Percentiles rank a stretch among this genome's conserved stretches.
Evolutionary conservation across 805 yeast species (phyloP).

Genomic region (Candida ovalis): DNA sequence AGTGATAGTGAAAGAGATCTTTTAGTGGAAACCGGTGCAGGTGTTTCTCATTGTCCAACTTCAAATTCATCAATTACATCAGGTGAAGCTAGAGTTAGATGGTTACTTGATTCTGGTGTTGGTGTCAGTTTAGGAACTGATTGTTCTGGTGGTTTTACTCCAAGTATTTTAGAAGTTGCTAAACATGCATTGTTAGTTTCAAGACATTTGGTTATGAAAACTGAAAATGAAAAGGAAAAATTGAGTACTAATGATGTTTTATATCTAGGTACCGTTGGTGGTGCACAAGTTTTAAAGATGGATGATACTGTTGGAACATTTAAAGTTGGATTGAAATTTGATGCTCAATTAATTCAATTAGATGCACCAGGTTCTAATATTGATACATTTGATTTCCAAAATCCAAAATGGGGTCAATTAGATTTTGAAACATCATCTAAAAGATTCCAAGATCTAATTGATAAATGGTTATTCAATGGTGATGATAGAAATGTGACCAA

Average conservation of each 20-base stretch:
- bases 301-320: conserved; percentile 63
- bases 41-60: conserved; percentile 91
- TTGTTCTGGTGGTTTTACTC: conserved; percentile 72
- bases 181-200: conserved; percentile 71
- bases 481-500: conserved; percentile 83
- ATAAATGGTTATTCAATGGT: conserved; percentile 91
- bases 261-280: conserved; percentile 83
- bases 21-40: conserved; percentile 52
- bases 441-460: conserved; percentile 55
- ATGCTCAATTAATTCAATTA: conserved; percentile 74
- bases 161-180: conserved; percentile 60
- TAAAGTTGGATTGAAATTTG: conserved; percentile 75
- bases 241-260: conserved; percentile 68
- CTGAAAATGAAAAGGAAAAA: conserved; percentile 41
- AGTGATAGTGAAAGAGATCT: conserved; percentile 58
- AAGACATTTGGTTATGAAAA: conserved; percentile 61
- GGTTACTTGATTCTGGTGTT: conserved; percentile 58
- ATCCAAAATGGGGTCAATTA: conserved; percentile 34
- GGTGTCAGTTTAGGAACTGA: conserved; percentile 83
- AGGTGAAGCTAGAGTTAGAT: conserved; percentile 82
- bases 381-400: conserved; percentile 75
- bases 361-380: conserved; percentile 50
- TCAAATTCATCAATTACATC: conserved; percentile 84
- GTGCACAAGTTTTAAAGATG: conserved; percentile 72
- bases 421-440: conserved; percentile 13